Conservation (phyloP, 768 basidiomycete genomes). For the Chalciporus piperatus region DNA sequence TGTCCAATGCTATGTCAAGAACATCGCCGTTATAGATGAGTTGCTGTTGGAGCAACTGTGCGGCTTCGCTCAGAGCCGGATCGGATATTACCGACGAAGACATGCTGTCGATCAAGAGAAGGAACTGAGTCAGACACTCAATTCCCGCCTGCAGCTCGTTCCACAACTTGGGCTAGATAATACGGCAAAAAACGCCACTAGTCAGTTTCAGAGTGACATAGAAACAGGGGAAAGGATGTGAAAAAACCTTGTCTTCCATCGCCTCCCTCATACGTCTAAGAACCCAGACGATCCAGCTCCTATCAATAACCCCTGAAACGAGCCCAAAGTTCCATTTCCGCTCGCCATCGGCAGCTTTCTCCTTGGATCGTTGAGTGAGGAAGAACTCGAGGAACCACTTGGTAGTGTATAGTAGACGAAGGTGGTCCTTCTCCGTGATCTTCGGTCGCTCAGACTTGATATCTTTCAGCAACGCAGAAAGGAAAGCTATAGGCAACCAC, state of each 20-base stretch:
- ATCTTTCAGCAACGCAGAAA: conserved; percentile 82
- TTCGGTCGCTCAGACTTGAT: conserved; percentile 90
- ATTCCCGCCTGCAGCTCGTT: conserved; percentile 92
- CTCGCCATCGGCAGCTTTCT: conserved; percentile 27
- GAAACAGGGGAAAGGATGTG: conserved; percentile 4
- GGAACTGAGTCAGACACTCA: conserved; percentile 89
- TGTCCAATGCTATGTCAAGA: conserved; percentile 81
- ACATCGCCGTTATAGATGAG: conserved; percentile 95
- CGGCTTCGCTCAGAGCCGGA: conserved; percentile 60
- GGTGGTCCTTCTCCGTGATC: conserved; percentile 92
- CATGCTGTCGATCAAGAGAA: conserved; percentile 87
- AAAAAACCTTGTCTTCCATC: conserved; percentile 83
- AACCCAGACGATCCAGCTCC: conserved; percentile 88
- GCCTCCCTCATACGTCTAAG: conserved; percentile 85
- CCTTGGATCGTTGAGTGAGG: conserved; percentile 45
- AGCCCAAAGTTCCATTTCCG: conserved; percentile 64
- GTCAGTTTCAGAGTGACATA: conserved; percentile 3
- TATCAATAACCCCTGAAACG: conserved; percentile 83
- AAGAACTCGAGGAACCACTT: conserved; percentile 96
- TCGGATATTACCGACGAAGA: conserved; percentile 44
- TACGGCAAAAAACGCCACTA: conserved; percentile 8
- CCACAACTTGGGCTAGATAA: conserved; percentile 82
- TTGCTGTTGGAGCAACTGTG: conserved; percentile 81
- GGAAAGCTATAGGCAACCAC: conserved; percentile 61
- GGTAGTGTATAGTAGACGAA: conserved; percentile 80